These are phyloP conservation scores for Dalbergia oliveri DNA, from an alignment of 306 rosid genomes.

Conservation along the genomic window DNA sequence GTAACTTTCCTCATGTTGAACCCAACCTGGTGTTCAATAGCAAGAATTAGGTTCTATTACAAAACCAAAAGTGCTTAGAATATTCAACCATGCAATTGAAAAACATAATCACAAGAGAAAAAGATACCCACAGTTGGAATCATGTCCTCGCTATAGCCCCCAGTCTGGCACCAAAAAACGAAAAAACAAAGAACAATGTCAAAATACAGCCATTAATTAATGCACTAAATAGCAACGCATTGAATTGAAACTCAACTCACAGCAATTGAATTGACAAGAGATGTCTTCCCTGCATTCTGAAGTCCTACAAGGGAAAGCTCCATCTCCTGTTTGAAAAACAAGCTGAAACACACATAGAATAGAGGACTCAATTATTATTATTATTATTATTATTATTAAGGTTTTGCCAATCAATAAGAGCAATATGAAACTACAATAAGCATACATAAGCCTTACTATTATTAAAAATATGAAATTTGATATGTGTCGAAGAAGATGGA, in stretches of 20 bases:
- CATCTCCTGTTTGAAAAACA: conserved; percentile 97
- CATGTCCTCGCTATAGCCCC: conserved; percentile 96
- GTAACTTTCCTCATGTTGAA: conserved; percentile 96
- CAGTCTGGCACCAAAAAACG: conserved; percentile 71
- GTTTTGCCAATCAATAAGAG: conserved; percentile 22
- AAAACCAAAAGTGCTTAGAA: background rate
- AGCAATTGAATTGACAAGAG: conserved; percentile 89
- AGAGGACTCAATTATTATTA: background rate
- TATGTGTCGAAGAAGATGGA: background rate
- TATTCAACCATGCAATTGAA: conserved; percentile 4
- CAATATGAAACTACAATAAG: background rate
- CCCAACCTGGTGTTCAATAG: conserved; percentile 68
- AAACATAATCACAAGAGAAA: conserved; percentile 15
- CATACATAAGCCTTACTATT: background rate
- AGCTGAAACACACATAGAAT: conserved; percentile 53
- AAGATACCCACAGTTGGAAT: conserved; percentile 88
- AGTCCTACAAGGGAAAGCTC: conserved; percentile 96
- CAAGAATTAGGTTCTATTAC: conserved; percentile 15
- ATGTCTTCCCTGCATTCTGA: conserved; percentile 96
- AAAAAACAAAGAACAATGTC: conserved; percentile 40
- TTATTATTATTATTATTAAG: background rate
- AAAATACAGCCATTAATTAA: conserved; percentile 31
- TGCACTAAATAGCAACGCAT: too few species aligned
- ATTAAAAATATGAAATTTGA: background rate
- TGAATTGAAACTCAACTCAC: conserved; percentile 59